phyloP scores from a whole-genome alignment of 176 grass and related monocot species.

The Panicum miliaceum region DNA sequence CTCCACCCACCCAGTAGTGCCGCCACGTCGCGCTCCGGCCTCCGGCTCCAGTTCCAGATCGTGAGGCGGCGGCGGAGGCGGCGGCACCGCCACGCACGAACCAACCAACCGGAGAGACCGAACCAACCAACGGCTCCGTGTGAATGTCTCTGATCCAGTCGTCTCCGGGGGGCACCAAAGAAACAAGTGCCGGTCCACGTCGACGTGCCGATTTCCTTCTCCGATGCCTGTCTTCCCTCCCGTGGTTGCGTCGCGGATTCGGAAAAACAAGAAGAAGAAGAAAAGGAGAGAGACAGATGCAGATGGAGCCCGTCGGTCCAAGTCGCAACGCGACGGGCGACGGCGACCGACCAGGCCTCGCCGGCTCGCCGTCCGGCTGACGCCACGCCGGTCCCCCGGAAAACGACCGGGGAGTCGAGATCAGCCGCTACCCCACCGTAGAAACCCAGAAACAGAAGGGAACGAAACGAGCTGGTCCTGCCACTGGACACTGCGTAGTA shows the following conservation, averaged over 20 bases:
- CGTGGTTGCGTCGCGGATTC: neutral
- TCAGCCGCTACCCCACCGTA: neutral
- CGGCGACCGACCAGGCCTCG: conserved; percentile 19
- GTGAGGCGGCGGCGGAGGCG: neutral
- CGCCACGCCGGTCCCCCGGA: neutral
- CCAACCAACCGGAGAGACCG: neutral
- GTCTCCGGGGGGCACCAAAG: neutral
- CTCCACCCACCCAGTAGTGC: neutral
- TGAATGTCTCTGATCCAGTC: conserved; percentile 25
- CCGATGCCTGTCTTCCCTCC: neutral
- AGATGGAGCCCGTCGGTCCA: neutral
- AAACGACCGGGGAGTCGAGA: neutral
- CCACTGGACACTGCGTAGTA: neutral
- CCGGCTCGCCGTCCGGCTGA: conserved; percentile 14
- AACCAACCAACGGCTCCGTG: neutral
- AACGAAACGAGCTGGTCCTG: neutral
- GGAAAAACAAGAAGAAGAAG: neutral
- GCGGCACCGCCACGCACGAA: neutral
- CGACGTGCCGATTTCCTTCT: neutral
- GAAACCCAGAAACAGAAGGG: neutral
- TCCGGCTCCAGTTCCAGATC: conserved; percentile 10
- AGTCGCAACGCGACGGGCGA: conserved; percentile 14
- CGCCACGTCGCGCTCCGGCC: conserved; percentile 11
- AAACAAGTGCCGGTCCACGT: conserved; percentile 25
- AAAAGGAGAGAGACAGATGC: neutral